These are phyloP conservation scores for Aspergillus coremiiformis DNA, from an alignment of 495 filamentous ascomycete species.

Conservation along the genomic window DNA sequence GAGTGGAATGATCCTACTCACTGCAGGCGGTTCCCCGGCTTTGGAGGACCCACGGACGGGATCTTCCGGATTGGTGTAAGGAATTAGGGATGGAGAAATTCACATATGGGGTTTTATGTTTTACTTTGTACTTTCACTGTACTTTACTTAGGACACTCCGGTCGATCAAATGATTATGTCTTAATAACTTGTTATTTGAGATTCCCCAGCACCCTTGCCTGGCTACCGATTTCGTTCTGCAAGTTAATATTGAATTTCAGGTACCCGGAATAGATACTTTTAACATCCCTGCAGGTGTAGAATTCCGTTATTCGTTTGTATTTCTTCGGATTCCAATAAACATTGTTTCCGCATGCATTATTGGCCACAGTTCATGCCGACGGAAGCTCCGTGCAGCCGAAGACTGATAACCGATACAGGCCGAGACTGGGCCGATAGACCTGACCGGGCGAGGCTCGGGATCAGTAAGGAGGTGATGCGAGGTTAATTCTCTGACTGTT, in stretches of 20 bases:
- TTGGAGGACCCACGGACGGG: background rate
- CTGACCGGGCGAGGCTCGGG: slow-evolving; percentile 15
- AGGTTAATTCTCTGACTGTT: too few species aligned
- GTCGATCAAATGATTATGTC: slow-evolving; percentile 4
- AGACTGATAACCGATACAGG: slow-evolving; percentile 29
- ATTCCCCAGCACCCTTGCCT: background rate
- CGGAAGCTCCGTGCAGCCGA: slow-evolving; percentile 36
- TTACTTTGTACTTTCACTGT: slow-evolving; percentile 5
- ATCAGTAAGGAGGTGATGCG: background rate
- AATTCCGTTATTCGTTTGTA: background rate
- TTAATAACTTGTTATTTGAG: background rate
- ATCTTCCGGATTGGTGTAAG: slow-evolving; percentile 10
- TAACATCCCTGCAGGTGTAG: background rate
- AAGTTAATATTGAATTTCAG: background rate
- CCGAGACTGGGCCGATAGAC: slow-evolving; percentile 20
- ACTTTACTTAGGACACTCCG: background rate
- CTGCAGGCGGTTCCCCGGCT: slow-evolving; percentile 2
- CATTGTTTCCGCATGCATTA: too few species aligned
- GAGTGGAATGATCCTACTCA: background rate
- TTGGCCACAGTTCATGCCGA: too few species aligned
- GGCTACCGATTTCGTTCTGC: background rate
- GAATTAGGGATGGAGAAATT: slow-evolving; percentile 1
- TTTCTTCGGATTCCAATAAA: background rate
- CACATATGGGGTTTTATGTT: background rate
- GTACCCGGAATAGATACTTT: background rate